A percentile compares a stretch with the other conserved stretches of the same genome.
Evolutionary conservation across 163 green algal species (phyloP).

Genomic region (Chlorella variabilis): DNA sequence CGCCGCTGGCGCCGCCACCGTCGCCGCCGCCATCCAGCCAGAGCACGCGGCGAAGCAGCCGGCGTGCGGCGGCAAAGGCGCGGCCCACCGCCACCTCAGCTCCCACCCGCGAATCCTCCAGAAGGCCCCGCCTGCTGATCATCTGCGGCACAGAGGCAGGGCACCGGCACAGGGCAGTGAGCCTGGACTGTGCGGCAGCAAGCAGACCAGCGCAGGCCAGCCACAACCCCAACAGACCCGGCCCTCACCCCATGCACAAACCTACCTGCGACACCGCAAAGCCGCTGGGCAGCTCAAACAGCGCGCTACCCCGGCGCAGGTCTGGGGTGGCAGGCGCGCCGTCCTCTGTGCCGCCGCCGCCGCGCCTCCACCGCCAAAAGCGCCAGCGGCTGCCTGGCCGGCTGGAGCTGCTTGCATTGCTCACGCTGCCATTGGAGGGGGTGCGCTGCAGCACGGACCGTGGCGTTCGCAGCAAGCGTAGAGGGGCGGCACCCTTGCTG

Average conservation of each 20-base stretch:
- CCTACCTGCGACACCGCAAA: conserved; percentile 9
- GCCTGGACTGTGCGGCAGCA: too few species aligned
- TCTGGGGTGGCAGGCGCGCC: not conserved
- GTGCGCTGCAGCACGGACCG: too few species aligned
- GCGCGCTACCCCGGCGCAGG: conserved; percentile 9
- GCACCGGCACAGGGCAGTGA: not conserved
- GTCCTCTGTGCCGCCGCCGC: not conserved
- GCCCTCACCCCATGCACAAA: too few species aligned
- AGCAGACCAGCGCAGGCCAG: not conserved
- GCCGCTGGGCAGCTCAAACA: conserved; percentile 41
- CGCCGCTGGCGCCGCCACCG: not conserved
- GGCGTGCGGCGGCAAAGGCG: conserved; percentile 52
- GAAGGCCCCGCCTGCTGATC: conserved; percentile 53
- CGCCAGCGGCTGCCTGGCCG: conserved; percentile 11
- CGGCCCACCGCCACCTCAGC: conserved; percentile 58
- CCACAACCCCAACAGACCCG: not conserved
- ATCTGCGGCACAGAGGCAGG: conserved; percentile 5
- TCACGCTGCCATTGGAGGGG: too few species aligned
- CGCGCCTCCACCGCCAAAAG: conserved; percentile 1
- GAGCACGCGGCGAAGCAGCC: conserved; percentile 42
- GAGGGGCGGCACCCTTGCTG: not conserved
- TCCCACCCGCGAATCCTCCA: conserved; percentile 64
- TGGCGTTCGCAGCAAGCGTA: not conserved
- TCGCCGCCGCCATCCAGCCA: conserved; percentile 38
- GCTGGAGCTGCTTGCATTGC: not conserved